Percentiles rank a stretch among this genome's conserved stretches.
These are phyloP conservation scores for Tolypocladium cylindrosporum DNA, from an alignment of 2,329 filamentous ascomycete genomes.

Conservation along the genomic window DNA sequence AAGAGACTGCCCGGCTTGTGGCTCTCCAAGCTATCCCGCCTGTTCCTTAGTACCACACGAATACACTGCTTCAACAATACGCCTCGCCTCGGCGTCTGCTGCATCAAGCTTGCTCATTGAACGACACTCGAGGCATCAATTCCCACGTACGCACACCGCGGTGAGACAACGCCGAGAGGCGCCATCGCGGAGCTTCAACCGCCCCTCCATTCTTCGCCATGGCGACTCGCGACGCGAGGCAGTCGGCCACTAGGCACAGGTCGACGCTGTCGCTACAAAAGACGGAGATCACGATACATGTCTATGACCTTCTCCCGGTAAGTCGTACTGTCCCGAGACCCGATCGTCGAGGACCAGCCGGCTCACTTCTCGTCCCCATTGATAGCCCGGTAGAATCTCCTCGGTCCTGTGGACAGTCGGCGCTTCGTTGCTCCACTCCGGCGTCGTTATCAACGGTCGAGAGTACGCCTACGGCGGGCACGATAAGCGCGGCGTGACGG, in stretches of 20 bases:
- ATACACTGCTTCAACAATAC: not conserved
- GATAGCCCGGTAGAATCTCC: conserved; percentile 62
- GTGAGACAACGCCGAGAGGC: not conserved
- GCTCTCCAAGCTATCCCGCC: not conserved
- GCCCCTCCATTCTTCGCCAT: conserved; percentile 7
- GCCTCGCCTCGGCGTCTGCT: not conserved
- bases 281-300: conserved; percentile 65
- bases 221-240: conserved; percentile 16
- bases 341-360: conserved; percentile 3
- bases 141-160: not conserved
- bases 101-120: not conserved
- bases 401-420: conserved; percentile 69
- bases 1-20: not conserved
- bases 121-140: not conserved
- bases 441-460: conserved; percentile 67
- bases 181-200: not conserved
- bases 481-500: conserved; percentile 57
- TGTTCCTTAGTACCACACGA: not conserved
- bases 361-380: not conserved
- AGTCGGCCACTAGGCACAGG: conserved; percentile 36
- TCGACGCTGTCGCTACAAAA: conserved; percentile 60
- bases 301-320: conserved; percentile 69
- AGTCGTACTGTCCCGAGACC: conserved; percentile 7
- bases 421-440: conserved; percentile 69
- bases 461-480: conserved; percentile 86